phyloP scores from a whole-genome alignment of 345 rosid species.

The Anacardium occidentale region DNA sequence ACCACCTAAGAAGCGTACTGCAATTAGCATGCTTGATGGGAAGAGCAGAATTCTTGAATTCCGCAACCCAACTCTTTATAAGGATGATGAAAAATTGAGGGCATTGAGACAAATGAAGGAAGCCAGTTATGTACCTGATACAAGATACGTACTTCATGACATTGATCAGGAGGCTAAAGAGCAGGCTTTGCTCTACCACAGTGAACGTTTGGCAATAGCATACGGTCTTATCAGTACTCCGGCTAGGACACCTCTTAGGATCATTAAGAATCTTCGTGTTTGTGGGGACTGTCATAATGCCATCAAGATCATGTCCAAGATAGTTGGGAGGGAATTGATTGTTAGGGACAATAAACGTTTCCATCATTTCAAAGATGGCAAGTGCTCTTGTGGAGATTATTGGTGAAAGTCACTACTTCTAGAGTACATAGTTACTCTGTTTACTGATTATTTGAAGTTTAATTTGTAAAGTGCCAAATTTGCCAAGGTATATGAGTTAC shows the following conservation, averaged over 20 bases:
- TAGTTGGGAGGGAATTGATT: constrained; percentile 68
- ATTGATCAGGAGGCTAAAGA: constrained; percentile 85
- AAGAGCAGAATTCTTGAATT: constrained; percentile 59
- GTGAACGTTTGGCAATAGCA: constrained; percentile 80
- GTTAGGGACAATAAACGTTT: constrained; percentile 82
- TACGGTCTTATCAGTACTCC: constrained; percentile 77
- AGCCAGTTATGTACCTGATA: constrained; percentile 61
- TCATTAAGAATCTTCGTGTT: constrained; percentile 78
- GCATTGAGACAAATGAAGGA: constrained; percentile 47
- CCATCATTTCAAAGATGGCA: constrained; percentile 63
- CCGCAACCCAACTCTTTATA: constrained; percentile 56
- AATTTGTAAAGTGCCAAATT: constrained; percentile 33
- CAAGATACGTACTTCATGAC: constrained; percentile 69
- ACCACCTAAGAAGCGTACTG: constrained; percentile 50
- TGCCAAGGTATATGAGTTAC: not conserved
- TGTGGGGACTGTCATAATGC: constrained; percentile 80
- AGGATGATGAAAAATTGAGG: constrained; percentile 63
- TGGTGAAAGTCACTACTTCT: constrained; percentile 34
- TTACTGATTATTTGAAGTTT: not conserved
- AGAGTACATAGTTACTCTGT: not conserved
- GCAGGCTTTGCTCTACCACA: constrained; percentile 73
- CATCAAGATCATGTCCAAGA: constrained; percentile 77
- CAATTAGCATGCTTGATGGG: constrained; percentile 62
- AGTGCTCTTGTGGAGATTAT: constrained; percentile 61
- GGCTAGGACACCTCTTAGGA: constrained; percentile 56